Evolutionary conservation across 75 land plant species (phyloP).

Genomic region (Pinus taeda): DNA sequence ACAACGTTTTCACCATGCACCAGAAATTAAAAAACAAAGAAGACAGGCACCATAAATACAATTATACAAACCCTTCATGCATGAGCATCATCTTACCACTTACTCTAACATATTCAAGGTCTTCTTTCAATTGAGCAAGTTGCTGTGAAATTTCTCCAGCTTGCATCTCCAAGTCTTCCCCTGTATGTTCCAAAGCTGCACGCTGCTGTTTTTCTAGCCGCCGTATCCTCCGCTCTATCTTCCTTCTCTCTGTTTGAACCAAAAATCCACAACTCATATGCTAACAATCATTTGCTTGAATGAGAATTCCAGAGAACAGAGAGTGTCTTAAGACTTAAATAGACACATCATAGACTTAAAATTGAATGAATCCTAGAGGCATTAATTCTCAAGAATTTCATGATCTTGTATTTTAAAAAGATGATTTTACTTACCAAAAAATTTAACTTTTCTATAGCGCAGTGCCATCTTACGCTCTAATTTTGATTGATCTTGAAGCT

Average conservation of each 20-base stretch:
- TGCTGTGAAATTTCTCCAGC: constrained; percentile 44
- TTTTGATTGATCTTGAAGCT: constrained; percentile 61
- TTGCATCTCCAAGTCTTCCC: constrained; percentile 32
- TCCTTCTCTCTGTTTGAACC: constrained; percentile 75
- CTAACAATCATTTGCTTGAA: not conserved
- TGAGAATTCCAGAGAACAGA: not conserved
- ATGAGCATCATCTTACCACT: constrained; percentile 19
- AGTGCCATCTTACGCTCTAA: constrained; percentile 77
- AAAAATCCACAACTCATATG: constrained; percentile 2
- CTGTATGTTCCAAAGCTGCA: constrained; percentile 45
- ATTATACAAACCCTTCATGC: constrained; percentile 2
- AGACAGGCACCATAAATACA: not conserved
- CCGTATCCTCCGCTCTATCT: constrained; percentile 88
- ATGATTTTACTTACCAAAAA: constrained; percentile 63
- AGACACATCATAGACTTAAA: not conserved
- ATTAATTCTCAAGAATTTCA: not conserved
- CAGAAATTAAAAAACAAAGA: not conserved
- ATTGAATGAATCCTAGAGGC: no score
- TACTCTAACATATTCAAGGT: constrained; percentile 98
- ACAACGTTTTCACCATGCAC: not conserved
- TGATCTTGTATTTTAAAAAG: not conserved
- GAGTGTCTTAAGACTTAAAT: not conserved
- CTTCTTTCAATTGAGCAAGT: constrained; percentile 81
- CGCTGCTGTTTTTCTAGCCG: constrained; percentile 87
- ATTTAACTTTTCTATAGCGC: constrained; percentile 84